These are phyloP conservation scores for Chaetomiaceae sp. DNA, from an alignment of 2,329 filamentous ascomycete species.

Conservation along the genomic window DNA sequence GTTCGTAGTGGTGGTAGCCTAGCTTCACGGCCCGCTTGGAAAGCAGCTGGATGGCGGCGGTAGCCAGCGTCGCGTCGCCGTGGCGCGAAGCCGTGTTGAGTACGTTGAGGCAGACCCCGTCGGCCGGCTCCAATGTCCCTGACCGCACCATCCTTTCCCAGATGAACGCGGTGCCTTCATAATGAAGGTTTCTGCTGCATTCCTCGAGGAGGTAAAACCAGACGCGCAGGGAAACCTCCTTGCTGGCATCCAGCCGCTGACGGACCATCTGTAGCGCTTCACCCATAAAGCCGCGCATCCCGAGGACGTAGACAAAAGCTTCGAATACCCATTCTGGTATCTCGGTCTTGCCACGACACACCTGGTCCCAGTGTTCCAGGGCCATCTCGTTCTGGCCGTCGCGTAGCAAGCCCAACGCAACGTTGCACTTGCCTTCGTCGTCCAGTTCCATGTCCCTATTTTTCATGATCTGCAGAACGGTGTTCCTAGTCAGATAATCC, in stretches of 20 bases:
- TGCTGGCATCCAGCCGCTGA: conserved; percentile 41
- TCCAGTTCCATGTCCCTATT: conserved; percentile 62
- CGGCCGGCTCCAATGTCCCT: conserved; percentile 36
- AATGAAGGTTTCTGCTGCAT: conserved; percentile 59
- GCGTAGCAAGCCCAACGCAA: conserved; percentile 68
- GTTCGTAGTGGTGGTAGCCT: conserved; percentile 68
- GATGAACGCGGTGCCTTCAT: conserved; percentile 58
- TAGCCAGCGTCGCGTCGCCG: conserved; percentile 62
- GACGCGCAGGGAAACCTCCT: conserved; percentile 42
- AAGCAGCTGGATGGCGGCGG: conserved; percentile 62
- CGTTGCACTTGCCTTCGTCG: conserved; percentile 56
- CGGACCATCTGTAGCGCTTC: conserved; percentile 66
- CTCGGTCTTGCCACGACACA: conserved; percentile 50
- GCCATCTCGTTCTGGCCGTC: conserved; percentile 81
- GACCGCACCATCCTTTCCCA: conserved; percentile 55
- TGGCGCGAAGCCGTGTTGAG: conserved; percentile 65
- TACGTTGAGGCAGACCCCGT: conserved; percentile 43
- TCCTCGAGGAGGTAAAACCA: conserved; percentile 70
- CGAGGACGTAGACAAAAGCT: conserved; percentile 67
- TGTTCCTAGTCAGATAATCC: conserved; percentile 68
- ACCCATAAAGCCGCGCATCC: conserved; percentile 66
- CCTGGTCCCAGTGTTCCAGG: conserved; percentile 59
- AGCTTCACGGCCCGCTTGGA: conserved; percentile 52
- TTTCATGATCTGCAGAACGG: conserved; percentile 68
- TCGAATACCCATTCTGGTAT: conserved; percentile 72